A percentile compares a stretch with the other conserved stretches of the same genome.
Conservation (phyloP, 2,329 filamentous ascomycete genomes). For the Corynespora cassiicola region DNA sequence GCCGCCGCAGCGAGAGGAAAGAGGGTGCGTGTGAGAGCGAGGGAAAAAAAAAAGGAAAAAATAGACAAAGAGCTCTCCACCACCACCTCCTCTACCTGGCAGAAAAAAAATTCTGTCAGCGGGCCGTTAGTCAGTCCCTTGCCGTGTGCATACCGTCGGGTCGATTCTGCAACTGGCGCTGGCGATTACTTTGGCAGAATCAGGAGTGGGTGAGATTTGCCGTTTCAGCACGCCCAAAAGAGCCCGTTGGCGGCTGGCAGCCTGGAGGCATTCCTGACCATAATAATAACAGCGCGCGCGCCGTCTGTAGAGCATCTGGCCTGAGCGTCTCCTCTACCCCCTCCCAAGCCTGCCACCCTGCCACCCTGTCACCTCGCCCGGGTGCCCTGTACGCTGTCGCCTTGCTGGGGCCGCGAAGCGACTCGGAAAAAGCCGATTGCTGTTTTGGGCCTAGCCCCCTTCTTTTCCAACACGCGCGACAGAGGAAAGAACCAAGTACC, state of each 20-base stretch:
- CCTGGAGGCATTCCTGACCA: conserved; percentile 13
- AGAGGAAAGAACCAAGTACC: conserved; percentile 46
- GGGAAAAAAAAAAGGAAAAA: too few relatives aligned
- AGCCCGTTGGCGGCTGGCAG: conserved; percentile 19
- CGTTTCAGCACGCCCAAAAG: conserved; percentile 31
- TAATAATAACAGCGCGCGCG: conserved; percentile 15
- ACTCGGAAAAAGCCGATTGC: conserved; percentile 31
- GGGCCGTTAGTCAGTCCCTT: conserved; percentile 28
- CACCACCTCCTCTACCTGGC: too few relatives aligned
- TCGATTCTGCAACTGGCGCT: conserved; percentile 9
- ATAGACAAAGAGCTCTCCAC: too few relatives aligned
- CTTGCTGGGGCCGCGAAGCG: conserved; percentile 14
- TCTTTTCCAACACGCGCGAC: conserved; percentile 42
- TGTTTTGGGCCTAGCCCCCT: conserved; percentile 29
- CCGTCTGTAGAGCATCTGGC: conserved; percentile 16
- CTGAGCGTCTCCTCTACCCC: conserved; percentile 16
- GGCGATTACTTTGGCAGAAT: conserved; percentile 20
- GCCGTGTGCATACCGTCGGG: conserved; percentile 4
- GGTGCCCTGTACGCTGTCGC: conserved; percentile 1
- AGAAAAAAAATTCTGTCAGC: too few relatives aligned
- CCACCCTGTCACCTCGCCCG: neutral
- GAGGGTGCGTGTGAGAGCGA: too few relatives aligned
- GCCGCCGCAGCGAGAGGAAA: too few relatives aligned
- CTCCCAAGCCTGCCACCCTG: conserved; percentile 11
- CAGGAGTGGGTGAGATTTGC: conserved; percentile 32